These are phyloP conservation scores for Metschnikowia baotianmanensis DNA, from an alignment of 805 yeast genomes.

Conservation along the genomic window DNA sequence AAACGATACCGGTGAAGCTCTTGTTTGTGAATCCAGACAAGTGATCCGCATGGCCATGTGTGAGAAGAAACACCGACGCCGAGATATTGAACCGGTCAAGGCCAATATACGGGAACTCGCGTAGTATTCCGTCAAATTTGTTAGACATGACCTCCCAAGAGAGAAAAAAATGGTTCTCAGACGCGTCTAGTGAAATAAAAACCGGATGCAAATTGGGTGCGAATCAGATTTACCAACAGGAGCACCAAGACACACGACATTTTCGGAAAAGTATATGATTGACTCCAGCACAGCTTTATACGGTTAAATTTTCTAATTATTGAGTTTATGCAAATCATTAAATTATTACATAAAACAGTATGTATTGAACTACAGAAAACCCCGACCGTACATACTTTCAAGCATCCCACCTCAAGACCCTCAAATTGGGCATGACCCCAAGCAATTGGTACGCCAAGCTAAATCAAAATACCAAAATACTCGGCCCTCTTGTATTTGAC, in stretches of 20 bases:
- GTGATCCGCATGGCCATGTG: conserved; percentile 59
- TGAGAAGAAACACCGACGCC: conserved; percentile 33
- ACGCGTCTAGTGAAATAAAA: background rate
- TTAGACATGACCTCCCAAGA: conserved; percentile 11
- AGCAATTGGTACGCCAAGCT: too few species aligned
- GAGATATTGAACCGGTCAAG: conserved; percentile 33
- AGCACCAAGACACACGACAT: conserved; percentile 7
- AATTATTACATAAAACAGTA: too few species aligned
- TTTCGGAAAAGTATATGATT: background rate
- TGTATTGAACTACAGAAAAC: too few species aligned
- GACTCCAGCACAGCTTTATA: background rate
- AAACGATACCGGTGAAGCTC: conserved; percentile 41
- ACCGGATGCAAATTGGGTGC: conserved; percentile 7
- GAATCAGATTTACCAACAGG: background rate
- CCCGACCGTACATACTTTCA: too few species aligned
- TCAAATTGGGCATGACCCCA: too few species aligned
- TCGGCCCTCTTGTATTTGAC: conserved; percentile 57
- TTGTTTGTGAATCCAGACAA: conserved; percentile 43
- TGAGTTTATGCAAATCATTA: too few species aligned
- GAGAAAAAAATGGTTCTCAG: background rate
- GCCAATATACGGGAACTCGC: conserved; percentile 49
- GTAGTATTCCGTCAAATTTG: conserved; percentile 41
- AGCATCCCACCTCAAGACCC: too few species aligned
- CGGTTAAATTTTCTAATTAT: background rate
- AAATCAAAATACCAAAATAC: conserved; percentile 72